Percentiles rank a stretch among this genome's conserved stretches.
Conservation (phyloP, 306 rosid species). For the Corylus avellana region DNA sequence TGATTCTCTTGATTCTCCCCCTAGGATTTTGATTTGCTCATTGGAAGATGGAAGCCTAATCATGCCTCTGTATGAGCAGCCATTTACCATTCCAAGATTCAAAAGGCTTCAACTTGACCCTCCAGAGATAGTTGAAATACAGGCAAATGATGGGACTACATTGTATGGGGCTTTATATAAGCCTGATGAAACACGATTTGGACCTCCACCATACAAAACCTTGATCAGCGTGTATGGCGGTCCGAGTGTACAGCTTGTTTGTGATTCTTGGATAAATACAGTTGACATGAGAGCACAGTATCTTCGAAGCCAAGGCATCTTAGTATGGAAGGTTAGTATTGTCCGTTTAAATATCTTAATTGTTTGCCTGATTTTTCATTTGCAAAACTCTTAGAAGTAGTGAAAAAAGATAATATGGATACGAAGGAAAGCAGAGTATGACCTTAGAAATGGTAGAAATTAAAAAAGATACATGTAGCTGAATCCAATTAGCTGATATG, state of each 20-base stretch:
- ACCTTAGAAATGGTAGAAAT: not conserved
- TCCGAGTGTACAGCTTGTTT: constrained; percentile 84
- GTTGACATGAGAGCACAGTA: constrained; percentile 94
- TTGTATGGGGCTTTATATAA: constrained; percentile 80
- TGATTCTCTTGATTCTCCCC: constrained; percentile 80
- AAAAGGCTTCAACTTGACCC: constrained; percentile 78
- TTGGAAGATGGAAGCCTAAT: constrained; percentile 78
- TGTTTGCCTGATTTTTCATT: constrained; percentile 10
- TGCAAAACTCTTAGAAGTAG: not conserved
- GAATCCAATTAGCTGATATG: not conserved
- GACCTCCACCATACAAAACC: constrained; percentile 94
- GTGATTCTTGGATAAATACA: constrained; percentile 76
- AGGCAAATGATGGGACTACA: constrained; percentile 60
- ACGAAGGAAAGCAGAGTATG: not conserved
- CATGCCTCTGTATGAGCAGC: constrained; percentile 67
- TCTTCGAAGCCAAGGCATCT: constrained; percentile 76
- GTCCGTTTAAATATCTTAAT: not conserved
- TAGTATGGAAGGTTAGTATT: constrained; percentile 92
- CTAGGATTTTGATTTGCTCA: constrained; percentile 76
- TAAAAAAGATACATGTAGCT: not conserved
- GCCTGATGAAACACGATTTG: constrained; percentile 77
- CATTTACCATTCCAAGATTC: constrained; percentile 52
- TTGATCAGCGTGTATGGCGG: constrained; percentile 93
- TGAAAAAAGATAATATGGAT: not conserved
- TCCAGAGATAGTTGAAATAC: constrained; percentile 69